These are phyloP conservation scores for Lipomyces sp. DNA, from an alignment of 805 yeast genomes.

Conservation along the genomic window DNA sequence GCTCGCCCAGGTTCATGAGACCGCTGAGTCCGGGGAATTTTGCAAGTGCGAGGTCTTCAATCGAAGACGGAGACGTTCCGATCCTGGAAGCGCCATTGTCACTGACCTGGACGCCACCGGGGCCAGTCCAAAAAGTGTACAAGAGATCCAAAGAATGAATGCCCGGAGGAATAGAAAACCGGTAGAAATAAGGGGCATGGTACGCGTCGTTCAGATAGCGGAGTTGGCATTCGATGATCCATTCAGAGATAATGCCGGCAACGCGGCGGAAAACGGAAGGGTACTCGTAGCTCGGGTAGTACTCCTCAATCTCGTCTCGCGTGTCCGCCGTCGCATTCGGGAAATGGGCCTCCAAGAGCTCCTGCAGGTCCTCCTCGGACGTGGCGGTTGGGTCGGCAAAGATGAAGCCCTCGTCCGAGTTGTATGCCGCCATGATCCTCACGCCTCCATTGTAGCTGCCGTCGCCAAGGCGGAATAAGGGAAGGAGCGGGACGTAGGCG, in stretches of 20 bases:
- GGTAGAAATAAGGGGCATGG: constrained; percentile 13
- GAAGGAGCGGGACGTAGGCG: constrained; percentile 19
- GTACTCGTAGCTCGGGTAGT: constrained; percentile 13
- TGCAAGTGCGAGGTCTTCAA: neutral
- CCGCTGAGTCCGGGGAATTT: neutral
- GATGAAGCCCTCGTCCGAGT: constrained; percentile 24
- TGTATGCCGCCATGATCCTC: constrained; percentile 14
- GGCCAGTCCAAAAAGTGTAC: constrained; percentile 25
- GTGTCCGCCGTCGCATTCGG: constrained; percentile 18
- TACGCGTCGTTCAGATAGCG: constrained; percentile 10
- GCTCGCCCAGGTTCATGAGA: neutral
- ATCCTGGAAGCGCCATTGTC: neutral
- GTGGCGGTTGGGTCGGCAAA: constrained; percentile 20
- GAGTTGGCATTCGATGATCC: constrained; percentile 23
- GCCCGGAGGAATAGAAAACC: constrained; percentile 23
- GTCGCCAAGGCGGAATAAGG: constrained; percentile 16
- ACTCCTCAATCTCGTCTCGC: constrained; percentile 5
- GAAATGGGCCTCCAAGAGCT: constrained; percentile 10
- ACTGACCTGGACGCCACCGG: constrained; percentile 6
- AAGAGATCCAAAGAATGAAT: constrained; percentile 19
- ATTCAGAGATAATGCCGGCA: constrained; percentile 16
- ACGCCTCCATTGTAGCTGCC: constrained; percentile 14
- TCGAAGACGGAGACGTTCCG: neutral
- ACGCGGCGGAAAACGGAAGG: constrained; percentile 9
- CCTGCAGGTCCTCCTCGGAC: constrained; percentile 10